These are phyloP conservation scores for Leccinum pseudoinsigne DNA, from an alignment of 1,284 basidiomycete species.

Conservation along the genomic window DNA sequence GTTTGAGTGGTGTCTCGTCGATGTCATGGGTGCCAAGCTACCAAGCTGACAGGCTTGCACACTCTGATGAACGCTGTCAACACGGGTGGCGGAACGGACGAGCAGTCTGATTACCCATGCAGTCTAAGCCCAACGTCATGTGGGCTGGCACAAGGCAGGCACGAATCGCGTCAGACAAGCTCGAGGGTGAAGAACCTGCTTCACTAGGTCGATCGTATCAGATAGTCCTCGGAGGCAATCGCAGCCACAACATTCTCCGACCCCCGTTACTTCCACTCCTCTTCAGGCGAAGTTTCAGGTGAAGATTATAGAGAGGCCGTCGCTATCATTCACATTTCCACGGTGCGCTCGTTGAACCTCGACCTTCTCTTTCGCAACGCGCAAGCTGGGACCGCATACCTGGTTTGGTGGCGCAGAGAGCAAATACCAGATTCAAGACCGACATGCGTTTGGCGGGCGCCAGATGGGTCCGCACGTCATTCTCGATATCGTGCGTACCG, in stretches of 20 bases:
- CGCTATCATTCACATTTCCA: constrained; percentile 32
- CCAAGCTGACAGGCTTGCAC: too few relatives aligned
- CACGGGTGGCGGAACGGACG: not conserved
- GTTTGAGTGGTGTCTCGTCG: not conserved
- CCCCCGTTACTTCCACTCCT: constrained; percentile 54
- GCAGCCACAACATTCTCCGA: constrained; percentile 46
- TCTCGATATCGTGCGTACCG: too few relatives aligned
- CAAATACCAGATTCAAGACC: too few relatives aligned
- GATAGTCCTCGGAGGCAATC: not conserved
- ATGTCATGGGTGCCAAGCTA: not conserved
- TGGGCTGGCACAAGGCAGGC: not conserved
- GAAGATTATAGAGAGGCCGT: constrained; percentile 84
- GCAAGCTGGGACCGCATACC: too few relatives aligned
- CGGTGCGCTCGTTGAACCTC: constrained; percentile 18
- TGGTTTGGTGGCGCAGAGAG: too few relatives aligned
- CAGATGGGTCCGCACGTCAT: too few relatives aligned
- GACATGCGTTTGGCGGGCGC: too few relatives aligned
- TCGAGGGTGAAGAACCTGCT: too few relatives aligned
- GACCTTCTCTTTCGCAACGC: too few relatives aligned
- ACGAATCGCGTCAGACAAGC: not conserved
- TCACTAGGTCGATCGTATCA: not conserved
- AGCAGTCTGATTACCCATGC: not conserved
- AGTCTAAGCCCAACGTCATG: not conserved
- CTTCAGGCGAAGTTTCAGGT: constrained; percentile 63
- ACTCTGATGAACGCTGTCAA: not conserved